Conservation (phyloP, 2,329 filamentous ascomycete genomes). For the Westerdykella sp. region DNA sequence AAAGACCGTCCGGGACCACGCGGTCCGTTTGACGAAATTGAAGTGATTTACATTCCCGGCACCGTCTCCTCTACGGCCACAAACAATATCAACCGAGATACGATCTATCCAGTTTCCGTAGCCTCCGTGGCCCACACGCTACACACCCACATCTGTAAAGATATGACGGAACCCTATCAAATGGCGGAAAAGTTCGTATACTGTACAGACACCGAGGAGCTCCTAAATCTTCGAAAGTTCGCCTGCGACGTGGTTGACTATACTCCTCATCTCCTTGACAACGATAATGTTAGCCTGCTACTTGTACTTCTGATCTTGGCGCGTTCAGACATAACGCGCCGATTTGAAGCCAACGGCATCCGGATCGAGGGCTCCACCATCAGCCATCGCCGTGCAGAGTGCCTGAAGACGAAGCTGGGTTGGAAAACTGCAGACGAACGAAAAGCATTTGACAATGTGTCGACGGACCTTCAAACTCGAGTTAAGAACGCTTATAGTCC, state of each 20-base stretch:
- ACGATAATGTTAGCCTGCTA: conserved; percentile 34
- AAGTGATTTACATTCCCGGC: conserved; percentile 35
- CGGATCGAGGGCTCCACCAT: conserved; percentile 36
- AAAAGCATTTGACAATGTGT: conserved; percentile 33
- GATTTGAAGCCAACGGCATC: conserved; percentile 34
- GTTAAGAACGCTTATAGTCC: conserved; percentile 31
- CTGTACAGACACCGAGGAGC: conserved; percentile 27
- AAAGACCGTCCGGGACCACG: conserved; percentile 19
- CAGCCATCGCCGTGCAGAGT: conserved; percentile 33
- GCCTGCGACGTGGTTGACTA: conserved; percentile 34
- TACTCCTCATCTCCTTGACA: conserved; percentile 35
- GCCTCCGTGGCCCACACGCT: conserved; percentile 29
- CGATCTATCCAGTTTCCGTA: conserved; percentile 32
- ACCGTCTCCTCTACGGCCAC: conserved; percentile 35
- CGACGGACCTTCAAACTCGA: conserved; percentile 30
- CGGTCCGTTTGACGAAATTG: conserved; percentile 34
- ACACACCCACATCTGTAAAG: conserved; percentile 29
- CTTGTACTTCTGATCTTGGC: conserved; percentile 33
- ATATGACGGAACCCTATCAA: conserved; percentile 30
- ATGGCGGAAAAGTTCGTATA: conserved; percentile 32
- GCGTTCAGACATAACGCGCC: conserved; percentile 30
- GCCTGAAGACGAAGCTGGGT: conserved; percentile 34
- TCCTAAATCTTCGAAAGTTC: conserved; percentile 28
- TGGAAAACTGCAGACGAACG: conserved; percentile 30
- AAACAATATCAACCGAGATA: conserved; percentile 27